These are phyloP conservation scores for Botrytis hyacinthi DNA, from an alignment of 2,329 filamentous ascomycete species.

Conservation along the genomic window DNA sequence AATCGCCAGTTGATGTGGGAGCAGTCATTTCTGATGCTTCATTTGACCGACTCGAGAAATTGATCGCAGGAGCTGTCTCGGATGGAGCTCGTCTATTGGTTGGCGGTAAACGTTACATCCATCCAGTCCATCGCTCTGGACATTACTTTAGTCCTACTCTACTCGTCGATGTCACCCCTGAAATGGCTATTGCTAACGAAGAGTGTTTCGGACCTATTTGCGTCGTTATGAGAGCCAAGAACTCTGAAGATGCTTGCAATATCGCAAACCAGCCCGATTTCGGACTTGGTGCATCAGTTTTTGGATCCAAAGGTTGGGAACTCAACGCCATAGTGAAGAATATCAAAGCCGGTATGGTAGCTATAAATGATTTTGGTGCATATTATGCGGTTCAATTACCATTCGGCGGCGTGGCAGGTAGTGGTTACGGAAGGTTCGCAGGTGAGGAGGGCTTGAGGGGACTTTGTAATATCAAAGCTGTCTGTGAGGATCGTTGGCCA, in stretches of 20 bases:
- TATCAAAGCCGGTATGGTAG: conserved; percentile 83
- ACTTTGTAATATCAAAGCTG: conserved; percentile 82
- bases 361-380: conserved; percentile 91
- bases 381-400: conserved; percentile 94
- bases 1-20: conserved; percentile 70
- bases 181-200: conserved; percentile 83
- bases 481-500: conserved; percentile 72
- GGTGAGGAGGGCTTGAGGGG: conserved; percentile 83
- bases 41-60: conserved; percentile 71
- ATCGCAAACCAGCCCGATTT: conserved; percentile 84
- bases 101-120: conserved; percentile 69
- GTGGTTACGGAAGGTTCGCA: conserved; percentile 89
- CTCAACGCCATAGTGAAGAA: conserved; percentile 64
- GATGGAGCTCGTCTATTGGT: conserved; percentile 78
- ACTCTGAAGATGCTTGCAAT: conserved; percentile 61
- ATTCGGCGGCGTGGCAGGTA: conserved; percentile 78
- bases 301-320: conserved; percentile 65
- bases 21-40: conserved; percentile 80
- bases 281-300: conserved; percentile 85
- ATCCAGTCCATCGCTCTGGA: conserved; percentile 72
- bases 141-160: conserved; percentile 94
- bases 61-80: conserved; percentile 74
- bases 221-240: conserved; percentile 73
- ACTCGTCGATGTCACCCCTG: conserved; percentile 79
- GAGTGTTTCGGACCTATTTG: conserved; percentile 95